Base-by-base conservation (phyloP, 1,139 yeast genomes). In the Pichia sp. region DNA sequence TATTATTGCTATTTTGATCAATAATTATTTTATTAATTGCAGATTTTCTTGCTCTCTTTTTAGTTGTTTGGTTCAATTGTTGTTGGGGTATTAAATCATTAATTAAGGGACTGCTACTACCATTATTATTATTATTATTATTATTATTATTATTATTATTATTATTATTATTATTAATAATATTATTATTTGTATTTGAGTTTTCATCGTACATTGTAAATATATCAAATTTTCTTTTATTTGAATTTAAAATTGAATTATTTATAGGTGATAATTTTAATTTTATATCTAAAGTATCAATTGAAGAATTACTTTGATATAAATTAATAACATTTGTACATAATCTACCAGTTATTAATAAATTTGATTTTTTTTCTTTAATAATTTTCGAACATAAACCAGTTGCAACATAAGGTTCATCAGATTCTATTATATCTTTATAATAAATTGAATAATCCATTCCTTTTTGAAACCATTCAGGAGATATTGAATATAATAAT, bases 401-500 rank as follows among this genome's bases (percentile, higher is more conserved):
- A 53, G 78, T 75, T 22, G 87, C 82, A 9, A 83, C 92, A 59
- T 80, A 78, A 2, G 92, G 92, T 61, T 83, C 90, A 56, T 80
- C 87, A 6, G 78, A 78, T 59, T 83, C 92, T 30, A 84, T 76
- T 40, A 82, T 74, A 59, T 83, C 92, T 55, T 78, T 80, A 53
- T 79, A 81, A 61, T 83, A 83, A 22, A 83, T 77, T 35, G 85
- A 84, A 58, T 79, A 82, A 57, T 83, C 92, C 47, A 48, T 27
- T 7, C 49, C 48, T 70, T 69, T 47, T 60, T 67, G 64, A 73
- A 61, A 78, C 61, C 76, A 71, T 54, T 80, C 86, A 4, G 85
- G 85, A 20, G 82, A 76, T 41, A 78, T 68, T 37, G 63, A 62
- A 46, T 73, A 61, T 27, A 80, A 68, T 41, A 79, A 77, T 42